phyloP scores from a whole-genome alignment of 352 stramenopile species.

The Pythium phragmitis region DNA sequence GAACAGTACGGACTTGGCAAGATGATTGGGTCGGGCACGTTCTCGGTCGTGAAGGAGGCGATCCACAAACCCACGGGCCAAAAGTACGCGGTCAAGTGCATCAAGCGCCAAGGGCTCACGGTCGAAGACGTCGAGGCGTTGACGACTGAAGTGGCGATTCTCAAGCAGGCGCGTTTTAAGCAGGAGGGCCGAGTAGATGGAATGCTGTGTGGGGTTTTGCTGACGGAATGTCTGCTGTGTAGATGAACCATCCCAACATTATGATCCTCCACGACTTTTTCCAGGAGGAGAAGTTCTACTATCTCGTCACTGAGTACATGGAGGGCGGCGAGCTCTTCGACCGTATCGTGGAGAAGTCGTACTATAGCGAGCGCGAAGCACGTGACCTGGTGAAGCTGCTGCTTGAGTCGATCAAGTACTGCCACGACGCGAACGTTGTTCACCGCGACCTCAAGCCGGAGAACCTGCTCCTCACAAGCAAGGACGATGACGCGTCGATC shows the following conservation, averaged over 20 bases:
- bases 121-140: conserved; percentile 86
- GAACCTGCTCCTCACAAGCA: conserved; percentile 79
- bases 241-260: conserved; percentile 93
- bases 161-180: conserved; percentile 64
- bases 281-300: conserved; percentile 94
- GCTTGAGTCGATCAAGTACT: conserved; percentile 88
- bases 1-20: conserved; percentile 86
- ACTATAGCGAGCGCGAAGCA: conserved; percentile 89
- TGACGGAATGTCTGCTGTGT: neutral
- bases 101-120: conserved; percentile 87
- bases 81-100: conserved; percentile 91
- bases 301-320: conserved; percentile 98
- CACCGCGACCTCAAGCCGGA: conserved; percentile 86
- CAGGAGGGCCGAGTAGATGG: neutral
- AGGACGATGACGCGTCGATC: conserved; percentile 83
- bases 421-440: conserved; percentile 82
- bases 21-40: conserved; percentile 88
- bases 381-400: conserved; percentile 84
- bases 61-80: conserved; percentile 82
- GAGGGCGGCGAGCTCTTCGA: conserved; percentile 90
- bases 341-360: conserved; percentile 88
- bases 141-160: conserved; percentile 82
- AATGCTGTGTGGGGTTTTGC: neutral
- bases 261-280: conserved; percentile 94
- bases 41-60: conserved; percentile 85